phyloP scores from a whole-genome alignment of 371 early-diverging fungal genomes.

The Rhizopus stolonifer region DNA sequence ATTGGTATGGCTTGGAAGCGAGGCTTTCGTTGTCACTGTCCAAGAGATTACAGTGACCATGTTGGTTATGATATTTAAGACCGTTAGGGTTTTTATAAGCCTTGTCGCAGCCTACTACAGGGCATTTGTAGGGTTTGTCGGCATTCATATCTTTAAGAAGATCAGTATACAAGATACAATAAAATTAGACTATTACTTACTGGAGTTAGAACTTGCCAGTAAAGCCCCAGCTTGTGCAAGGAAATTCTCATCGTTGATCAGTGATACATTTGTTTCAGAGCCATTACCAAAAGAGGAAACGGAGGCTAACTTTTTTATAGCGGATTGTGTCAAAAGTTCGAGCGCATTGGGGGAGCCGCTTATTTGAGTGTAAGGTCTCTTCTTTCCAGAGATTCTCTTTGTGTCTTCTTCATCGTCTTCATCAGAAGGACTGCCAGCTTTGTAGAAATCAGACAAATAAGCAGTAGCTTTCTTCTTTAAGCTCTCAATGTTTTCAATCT shows the following conservation, averaged over 20 bases:
- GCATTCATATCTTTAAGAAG: conserved; percentile 28
- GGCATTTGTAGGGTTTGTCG: conserved; percentile 84
- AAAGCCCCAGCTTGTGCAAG: conserved; percentile 52
- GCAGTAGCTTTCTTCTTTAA: conserved; percentile 46
- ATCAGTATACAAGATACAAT: too few species aligned
- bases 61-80: conserved; percentile 92
- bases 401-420: conserved; percentile 24
- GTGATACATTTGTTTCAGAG: conserved; percentile 25
- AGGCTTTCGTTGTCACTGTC: conserved; percentile 46
- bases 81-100: conserved; percentile 99
- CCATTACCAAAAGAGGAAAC: conserved; percentile 20
- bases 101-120: conserved; percentile 91
- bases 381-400: conserved; percentile 32
- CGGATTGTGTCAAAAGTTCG: conserved; percentile 43
- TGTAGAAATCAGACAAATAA: conserved; percentile 47
- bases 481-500: conserved; percentile 18
- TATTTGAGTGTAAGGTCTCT: conserved; percentile 36
- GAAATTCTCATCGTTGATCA: conserved; percentile 48
- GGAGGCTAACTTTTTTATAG: conserved; percentile 46
- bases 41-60: conserved; percentile 69
- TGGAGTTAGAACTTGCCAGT: conserved; percentile 40
- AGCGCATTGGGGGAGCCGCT: conserved; percentile 29
- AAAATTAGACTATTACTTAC: conserved; percentile 13
- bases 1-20: conserved; percentile 74
- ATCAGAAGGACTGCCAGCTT: conserved; percentile 16